Evolutionary conservation across 176 grass and related monocot genomes (phyloP).

Genomic region (Hordeum marinum): DNA sequence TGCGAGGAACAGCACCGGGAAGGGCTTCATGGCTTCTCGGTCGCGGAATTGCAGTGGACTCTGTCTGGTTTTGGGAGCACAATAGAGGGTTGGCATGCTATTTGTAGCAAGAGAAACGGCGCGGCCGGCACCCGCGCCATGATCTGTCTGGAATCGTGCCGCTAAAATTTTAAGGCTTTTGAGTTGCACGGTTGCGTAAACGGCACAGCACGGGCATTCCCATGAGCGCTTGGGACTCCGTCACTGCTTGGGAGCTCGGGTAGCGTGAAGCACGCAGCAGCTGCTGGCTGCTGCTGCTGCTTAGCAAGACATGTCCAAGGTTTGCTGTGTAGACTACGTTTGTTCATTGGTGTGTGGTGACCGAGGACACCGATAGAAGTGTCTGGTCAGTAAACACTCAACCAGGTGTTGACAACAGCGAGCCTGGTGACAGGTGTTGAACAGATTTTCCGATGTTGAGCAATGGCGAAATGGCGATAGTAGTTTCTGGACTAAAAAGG

Average conservation of each 20-base stretch:
- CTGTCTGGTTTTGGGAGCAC: not conserved
- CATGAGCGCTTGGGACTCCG: not conserved
- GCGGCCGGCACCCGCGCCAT: no score
- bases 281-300: not conserved
- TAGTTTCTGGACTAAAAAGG: not conserved
- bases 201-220: not conserved
- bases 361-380: not conserved
- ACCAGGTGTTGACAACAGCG: no score
- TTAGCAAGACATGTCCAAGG: no score
- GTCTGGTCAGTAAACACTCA: no score
- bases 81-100: not conserved
- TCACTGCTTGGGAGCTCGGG: not conserved
- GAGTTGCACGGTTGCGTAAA: slow-evolving; percentile 2
- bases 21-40: slow-evolving; percentile 33
- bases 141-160: not conserved
- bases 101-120: slow-evolving; percentile 8
- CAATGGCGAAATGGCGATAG: not conserved
- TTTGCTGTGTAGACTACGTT: no score
- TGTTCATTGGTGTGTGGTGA: not conserved
- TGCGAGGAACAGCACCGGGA: not conserved
- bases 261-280: not conserved
- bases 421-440: no score
- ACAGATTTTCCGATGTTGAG: no score
- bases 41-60: not conserved
- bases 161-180: not conserved